Base-by-base conservation (phyloP, 768 basidiomycete genomes). In the Dentipellis fragilis region DNA sequence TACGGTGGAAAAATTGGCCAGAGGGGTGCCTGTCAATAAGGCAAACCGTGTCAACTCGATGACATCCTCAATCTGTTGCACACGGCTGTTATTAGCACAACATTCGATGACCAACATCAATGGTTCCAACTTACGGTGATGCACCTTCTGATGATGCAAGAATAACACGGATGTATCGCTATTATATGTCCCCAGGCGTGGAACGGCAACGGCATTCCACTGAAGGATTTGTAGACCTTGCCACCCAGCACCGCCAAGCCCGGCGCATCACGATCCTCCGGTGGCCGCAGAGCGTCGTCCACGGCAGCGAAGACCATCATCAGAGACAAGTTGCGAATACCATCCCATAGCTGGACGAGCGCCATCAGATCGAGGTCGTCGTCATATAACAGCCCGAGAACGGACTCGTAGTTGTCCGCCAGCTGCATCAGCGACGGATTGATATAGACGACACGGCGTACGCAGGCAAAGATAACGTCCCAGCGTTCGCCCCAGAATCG, bases 401-500 rank as follows among this genome's bases (percentile, higher is more conserved):
- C 69, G 47, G 59, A 62, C 11, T 59, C 55, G 51, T 73, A 72
- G 55, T 58, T 67, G 53, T 72, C 70, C 2, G 72, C 66, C 38
- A 68, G 61, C 49, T 72, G 64, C 66, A 71, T 71, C n/a, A 74
- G 68, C 21, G 66, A 65, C 49, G 69, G 60, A 54, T 74, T 70
- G 29, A 64, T 69, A 57, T 67, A 71, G 34, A 74, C 63, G 19
- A 66, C 71, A 16, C 72, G 66, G 12, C 70, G 71, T 49, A 74
- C 64, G 53, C 66, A 72, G 22, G 73, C 70, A 54, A 62, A 62
- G 52, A 74, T 68, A 54, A 72, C 60, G 17, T 64, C 57, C 22
- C 70, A 36, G 51, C 70, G 69, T 59, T 74, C 73, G n/a, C 40
- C 42, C 47, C 68, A 66, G 49, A 64, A 72, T 16, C 51, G 64